phyloP scores from a whole-genome alignment of 2,329 filamentous ascomycete species.

The Blumeriella jaapii region DNA sequence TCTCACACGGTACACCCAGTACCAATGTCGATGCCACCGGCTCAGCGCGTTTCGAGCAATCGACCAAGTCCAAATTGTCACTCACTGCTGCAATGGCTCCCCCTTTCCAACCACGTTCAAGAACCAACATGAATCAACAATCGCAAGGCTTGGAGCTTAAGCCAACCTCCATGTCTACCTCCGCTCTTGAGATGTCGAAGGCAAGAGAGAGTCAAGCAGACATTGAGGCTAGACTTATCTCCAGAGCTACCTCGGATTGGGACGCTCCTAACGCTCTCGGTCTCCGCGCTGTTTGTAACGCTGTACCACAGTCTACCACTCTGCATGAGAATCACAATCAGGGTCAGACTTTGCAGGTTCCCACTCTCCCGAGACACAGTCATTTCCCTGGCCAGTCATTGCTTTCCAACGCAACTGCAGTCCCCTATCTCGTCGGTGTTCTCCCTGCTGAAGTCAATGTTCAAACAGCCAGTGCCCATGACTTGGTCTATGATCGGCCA shows the following conservation, averaged over 20 bases:
- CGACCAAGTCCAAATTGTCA: slow-evolving; percentile 21
- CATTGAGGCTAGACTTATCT: slow-evolving; percentile 17
- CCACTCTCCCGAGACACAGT: slow-evolving; percentile 11
- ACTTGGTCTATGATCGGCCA: slow-evolving; percentile 44
- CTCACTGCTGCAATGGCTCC: slow-evolving; percentile 27
- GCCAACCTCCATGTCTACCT: not conserved
- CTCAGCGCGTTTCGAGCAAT: slow-evolving; percentile 5
- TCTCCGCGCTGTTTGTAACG: slow-evolving; percentile 2
- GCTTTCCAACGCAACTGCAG: not conserved
- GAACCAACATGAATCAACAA: slow-evolving; percentile 5
- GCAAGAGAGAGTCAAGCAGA: slow-evolving; percentile 12
- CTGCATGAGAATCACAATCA: slow-evolving; percentile 8
- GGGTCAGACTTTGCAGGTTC: not conserved
- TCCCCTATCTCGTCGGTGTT: slow-evolving; percentile 44
- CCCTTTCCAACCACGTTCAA: slow-evolving; percentile 26
- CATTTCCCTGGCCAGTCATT: slow-evolving; percentile 12
- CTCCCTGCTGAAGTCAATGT: slow-evolving; percentile 35
- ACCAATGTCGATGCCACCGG: not conserved
- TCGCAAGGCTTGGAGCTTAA: not conserved
- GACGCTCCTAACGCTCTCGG: slow-evolving; percentile 6
- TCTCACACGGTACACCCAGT: not conserved
- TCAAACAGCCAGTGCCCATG: slow-evolving; percentile 32
- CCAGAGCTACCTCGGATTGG: slow-evolving; percentile 18
- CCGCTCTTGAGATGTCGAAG: not conserved
- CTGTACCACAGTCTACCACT: slow-evolving; percentile 9